These are phyloP conservation scores for Jatropha multifida DNA, from an alignment of 441 rosid genomes.

Conservation along the genomic window DNA sequence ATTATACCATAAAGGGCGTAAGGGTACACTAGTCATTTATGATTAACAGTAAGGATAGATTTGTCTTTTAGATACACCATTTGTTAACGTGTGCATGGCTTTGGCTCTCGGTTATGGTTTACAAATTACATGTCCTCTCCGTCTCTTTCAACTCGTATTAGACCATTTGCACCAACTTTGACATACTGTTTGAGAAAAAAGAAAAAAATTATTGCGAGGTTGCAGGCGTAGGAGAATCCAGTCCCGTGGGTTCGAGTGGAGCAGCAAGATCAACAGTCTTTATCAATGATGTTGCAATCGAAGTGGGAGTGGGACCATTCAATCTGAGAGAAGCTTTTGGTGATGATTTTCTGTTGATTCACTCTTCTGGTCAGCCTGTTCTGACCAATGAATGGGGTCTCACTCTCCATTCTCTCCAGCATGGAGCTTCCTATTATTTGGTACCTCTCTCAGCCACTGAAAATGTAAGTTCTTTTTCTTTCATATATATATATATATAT, in stretches of 20 bases:
- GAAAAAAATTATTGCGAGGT: constrained; percentile 11
- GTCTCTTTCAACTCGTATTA: not conserved
- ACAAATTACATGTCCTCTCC: no score
- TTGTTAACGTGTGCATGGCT: constrained; percentile 52
- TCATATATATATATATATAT: not conserved
- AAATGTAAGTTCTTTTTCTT: constrained; percentile 16
- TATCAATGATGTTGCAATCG: constrained; percentile 80
- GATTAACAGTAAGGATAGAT: constrained; percentile 14
- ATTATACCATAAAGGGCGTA: not conserved
- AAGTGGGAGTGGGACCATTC: constrained; percentile 65
- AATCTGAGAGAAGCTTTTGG: constrained; percentile 88
- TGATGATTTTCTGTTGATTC: constrained; percentile 63
- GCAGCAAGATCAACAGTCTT: constrained; percentile 57
- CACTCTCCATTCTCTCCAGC: constrained; percentile 77
- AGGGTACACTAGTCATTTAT: not conserved
- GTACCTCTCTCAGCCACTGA: constrained; percentile 30
- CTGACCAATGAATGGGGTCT: constrained; percentile 82
- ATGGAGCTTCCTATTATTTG: constrained; percentile 80
- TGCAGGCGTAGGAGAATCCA: constrained; percentile 33
- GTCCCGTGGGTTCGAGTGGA: constrained; percentile 17
- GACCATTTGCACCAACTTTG: constrained; percentile 17
- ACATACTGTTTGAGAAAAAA: not conserved
- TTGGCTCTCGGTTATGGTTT: not conserved
- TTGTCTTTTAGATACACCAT: constrained; percentile 23
- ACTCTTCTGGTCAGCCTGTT: constrained; percentile 79